phyloP scores from a whole-genome alignment of 257 asterid genomes.

The Plantago major region DNA sequence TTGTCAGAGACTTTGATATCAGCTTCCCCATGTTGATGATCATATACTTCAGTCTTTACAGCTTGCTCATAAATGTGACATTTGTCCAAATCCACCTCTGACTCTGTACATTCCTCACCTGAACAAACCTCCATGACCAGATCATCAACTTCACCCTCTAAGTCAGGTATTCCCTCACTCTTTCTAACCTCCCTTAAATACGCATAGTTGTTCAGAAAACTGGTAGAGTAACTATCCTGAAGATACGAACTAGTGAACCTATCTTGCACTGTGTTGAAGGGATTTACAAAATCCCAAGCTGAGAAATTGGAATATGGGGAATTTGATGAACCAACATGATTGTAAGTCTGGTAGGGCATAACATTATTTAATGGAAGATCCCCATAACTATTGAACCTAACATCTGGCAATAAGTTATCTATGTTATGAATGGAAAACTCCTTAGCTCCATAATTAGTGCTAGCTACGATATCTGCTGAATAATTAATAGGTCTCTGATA shows the following conservation, averaged over 20 bases:
- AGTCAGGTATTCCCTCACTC: slow-evolving; percentile 21
- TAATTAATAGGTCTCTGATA: neutral
- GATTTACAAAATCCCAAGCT: neutral
- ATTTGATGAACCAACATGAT: neutral
- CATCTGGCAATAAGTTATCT: neutral
- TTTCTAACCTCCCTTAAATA: slow-evolving; percentile 12
- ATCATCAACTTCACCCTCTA: slow-evolving; percentile 12
- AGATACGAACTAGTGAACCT: neutral
- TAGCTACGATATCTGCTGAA: neutral
- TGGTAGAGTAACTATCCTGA: neutral
- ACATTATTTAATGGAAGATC: neutral
- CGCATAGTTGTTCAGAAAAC: neutral
- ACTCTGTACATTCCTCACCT: slow-evolving; percentile 1
- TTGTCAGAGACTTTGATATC: neutral
- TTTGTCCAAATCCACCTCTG: neutral
- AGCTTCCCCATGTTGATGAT: neutral
- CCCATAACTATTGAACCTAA: no score
- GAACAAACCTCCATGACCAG: neutral
- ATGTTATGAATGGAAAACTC: neutral
- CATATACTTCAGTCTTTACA: neutral
- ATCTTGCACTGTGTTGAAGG: slow-evolving; percentile 4
- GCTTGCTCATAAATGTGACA: neutral
- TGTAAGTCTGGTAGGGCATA: neutral
- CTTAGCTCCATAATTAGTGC: neutral
- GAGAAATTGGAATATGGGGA: neutral